Evolutionary conservation across 495 filamentous ascomycete genomes (phyloP).

Genomic region (Elaphomyces granulatus): DNA sequence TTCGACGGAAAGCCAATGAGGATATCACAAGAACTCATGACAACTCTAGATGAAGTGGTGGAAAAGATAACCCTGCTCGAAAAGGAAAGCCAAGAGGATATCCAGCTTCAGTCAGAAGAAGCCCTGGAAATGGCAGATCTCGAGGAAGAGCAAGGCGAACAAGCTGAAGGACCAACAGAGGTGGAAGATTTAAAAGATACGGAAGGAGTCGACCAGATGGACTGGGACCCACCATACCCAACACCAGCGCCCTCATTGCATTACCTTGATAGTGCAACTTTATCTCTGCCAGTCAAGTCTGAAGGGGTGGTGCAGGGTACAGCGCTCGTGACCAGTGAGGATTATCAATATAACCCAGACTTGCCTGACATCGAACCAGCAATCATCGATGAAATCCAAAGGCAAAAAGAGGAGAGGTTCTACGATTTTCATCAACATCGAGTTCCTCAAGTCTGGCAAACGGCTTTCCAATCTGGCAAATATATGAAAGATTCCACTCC

Average conservation of each 20-base stretch:
- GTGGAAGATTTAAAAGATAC: too few species aligned
- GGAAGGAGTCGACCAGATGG: too few species aligned
- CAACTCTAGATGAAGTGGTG: background rate
- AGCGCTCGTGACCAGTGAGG: background rate
- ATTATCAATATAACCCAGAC: background rate
- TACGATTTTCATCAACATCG: background rate
- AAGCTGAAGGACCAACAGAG: background rate
- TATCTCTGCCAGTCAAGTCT: background rate
- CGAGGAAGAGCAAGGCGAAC: background rate
- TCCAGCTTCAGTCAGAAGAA: too few species aligned
- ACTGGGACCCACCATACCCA: too few species aligned
- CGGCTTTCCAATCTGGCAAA: background rate
- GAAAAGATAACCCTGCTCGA: background rate
- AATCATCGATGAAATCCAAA: background rate
- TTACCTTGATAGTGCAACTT: background rate
- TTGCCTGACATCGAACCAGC: background rate
- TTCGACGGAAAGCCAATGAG: conserved; percentile 15
- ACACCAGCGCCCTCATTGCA: background rate
- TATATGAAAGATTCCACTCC: background rate
- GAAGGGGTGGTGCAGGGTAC: background rate
- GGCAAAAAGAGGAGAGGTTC: background rate
- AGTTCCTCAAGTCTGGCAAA: background rate
- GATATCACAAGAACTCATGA: conserved; percentile 14
- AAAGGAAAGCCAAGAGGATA: background rate
- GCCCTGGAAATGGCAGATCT: background rate